Percentiles rank a stretch among this genome's conserved stretches.
These are phyloP conservation scores for Ichthyophonus hoferi DNA, from an alignment of 208 protist species.

Conservation along the genomic window DNA sequence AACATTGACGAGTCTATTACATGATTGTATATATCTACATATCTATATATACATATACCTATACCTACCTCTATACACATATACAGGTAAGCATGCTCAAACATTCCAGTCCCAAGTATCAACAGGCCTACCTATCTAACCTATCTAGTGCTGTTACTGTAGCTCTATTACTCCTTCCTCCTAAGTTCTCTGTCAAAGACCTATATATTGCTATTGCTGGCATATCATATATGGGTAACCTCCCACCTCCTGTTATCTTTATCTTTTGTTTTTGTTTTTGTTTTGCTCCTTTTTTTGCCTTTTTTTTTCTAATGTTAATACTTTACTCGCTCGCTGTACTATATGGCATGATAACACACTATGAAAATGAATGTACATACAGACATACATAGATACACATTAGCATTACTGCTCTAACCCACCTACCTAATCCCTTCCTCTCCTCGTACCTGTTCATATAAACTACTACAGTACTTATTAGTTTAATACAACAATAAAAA, in stretches of 20 bases:
- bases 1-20: no score
- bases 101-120: neutral
- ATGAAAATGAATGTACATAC: neutral
- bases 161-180: neutral
- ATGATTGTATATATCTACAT: no score
- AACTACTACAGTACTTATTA: no score
- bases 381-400: constrained; percentile 8
- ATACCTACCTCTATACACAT: no score
- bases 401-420: neutral
- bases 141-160: neutral
- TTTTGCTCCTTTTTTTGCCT: no score
- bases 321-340: no score
- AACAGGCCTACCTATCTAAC: neutral
- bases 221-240: constrained; percentile 23
- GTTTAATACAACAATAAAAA: no score
- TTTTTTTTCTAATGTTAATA: no score
- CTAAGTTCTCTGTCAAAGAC: neutral
- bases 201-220: constrained; percentile 8
- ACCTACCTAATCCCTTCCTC: neutral
- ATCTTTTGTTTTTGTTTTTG: no score
- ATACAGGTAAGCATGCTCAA: neutral
- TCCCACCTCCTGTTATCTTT: neutral
- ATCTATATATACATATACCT: no score
- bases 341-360: no score
- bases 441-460: neutral